These are phyloP conservation scores for Annulohypoxylon truncatum DNA, from an alignment of 2,329 filamentous ascomycete species.

Conservation along the genomic window DNA sequence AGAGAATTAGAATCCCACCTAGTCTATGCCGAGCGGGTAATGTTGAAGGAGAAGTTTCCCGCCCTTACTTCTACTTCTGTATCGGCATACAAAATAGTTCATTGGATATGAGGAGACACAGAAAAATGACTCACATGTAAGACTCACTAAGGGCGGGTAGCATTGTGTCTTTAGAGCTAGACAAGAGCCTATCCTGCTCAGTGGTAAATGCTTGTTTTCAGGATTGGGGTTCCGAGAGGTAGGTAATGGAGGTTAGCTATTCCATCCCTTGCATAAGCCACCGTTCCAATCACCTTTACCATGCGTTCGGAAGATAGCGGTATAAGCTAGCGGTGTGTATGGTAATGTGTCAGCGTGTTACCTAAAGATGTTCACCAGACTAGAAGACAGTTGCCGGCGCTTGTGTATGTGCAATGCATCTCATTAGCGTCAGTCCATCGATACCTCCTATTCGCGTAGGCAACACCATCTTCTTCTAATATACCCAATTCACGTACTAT, in stretches of 20 bases:
- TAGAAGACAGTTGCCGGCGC: not conserved
- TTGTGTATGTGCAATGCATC: not conserved
- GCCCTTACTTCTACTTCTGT: not conserved
- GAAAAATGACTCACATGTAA: not conserved
- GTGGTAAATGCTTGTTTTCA: not conserved
- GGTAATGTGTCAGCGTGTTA: not conserved
- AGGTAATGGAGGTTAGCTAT: not conserved
- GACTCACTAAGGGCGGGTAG: not conserved
- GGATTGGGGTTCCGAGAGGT: not conserved
- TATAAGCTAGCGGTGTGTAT: slow-evolving; percentile 17
- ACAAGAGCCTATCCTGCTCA: not conserved
- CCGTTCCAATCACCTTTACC: slow-evolving; percentile 1
- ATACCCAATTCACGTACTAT: not conserved
- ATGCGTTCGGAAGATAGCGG: not conserved
- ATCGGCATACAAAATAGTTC: slow-evolving; percentile 4
- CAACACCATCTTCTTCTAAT: not conserved
- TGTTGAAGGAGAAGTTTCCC: not conserved
- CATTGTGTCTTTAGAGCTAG: not conserved
- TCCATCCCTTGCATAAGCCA: slow-evolving; percentile 28
- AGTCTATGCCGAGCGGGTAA: not conserved
- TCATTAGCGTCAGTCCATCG: not conserved
- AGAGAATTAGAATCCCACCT: not conserved
- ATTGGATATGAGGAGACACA: slow-evolving; percentile 5
- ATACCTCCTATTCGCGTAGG: not conserved
- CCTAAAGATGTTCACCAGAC: not conserved